Evolutionary conservation across 768 basidiomycete species (phyloP), one percentile per base, ranked within the genome.

Genomic region (Rhizopogon vinicolor): DNA sequence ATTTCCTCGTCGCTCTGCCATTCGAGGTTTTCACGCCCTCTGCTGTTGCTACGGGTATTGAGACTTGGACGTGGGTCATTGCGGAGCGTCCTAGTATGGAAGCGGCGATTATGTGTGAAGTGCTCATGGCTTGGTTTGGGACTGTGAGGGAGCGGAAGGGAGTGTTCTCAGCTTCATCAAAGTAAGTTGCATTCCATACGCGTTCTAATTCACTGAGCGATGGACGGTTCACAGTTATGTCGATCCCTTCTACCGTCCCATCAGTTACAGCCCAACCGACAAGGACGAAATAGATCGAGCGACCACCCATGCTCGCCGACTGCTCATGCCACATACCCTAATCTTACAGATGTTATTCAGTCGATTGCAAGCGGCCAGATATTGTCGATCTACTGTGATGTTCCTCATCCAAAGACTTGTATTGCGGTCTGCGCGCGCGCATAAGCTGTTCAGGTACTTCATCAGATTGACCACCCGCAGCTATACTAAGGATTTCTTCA

Each of bases 21-120:
- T 91, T 98, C 62, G 87, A 90, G 54, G 86, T 91, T 3, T 92
- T 92, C 58, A 94, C 90, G 1, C 92, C 94, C 1, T 75, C 90
- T 4, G 85, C 93, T 1, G 83, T 98, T 54, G 81, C 91, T 14
- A 83, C 91, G 2, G 95, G 92, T 0, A 86, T 94, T 42, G 94
- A 98, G 65, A 87, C 89, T 9, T 98, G 97, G 97, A 93, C 89
- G 3, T 98, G 95, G 95, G 80, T 97, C 0, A 88, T 97, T 51
- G 84, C 90, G 13, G 90, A 96, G 66, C 84, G 91, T 56, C 86
- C 91, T 0, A 80, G 81, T 45, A 75, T 89, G 10, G 95, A 98
- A 69, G 82, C 94, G 46, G 83, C 86, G 2, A 70, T 98, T 18
- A 88, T 98, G 79, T 76, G 83, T 5, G 94, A 98, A 63, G 82